Percentiles rank a stretch among this genome's conserved stretches.
Conservation (phyloP, 2,329 filamentous ascomycete genomes). For the Penicillium sp. region DNA sequence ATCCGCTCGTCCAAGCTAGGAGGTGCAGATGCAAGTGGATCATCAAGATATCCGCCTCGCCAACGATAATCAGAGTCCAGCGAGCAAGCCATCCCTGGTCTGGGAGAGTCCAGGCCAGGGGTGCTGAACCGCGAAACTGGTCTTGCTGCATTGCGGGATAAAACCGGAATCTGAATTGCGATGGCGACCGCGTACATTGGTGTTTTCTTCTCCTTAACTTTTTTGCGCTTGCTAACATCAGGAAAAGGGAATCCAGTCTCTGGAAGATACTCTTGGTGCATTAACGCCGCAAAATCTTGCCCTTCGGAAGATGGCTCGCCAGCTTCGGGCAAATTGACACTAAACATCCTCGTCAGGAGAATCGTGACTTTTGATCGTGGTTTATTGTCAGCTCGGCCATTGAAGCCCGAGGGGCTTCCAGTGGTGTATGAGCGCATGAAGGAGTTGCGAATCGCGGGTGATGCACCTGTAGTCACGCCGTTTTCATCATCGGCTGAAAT, state of each 20-base stretch:
- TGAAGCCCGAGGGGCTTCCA: conserved; percentile 38
- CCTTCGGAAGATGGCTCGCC: conserved; percentile 42
- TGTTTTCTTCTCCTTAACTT: conserved; percentile 58
- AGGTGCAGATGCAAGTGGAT: conserved; percentile 50
- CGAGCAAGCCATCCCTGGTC: conserved; percentile 44
- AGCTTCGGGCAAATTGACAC: conserved; percentile 58
- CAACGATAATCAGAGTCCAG: conserved; percentile 48
- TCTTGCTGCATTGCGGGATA: conserved; percentile 39
- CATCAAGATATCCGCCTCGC: conserved; percentile 43
- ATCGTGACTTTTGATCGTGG: conserved; percentile 56
- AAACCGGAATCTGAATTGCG: conserved; percentile 58
- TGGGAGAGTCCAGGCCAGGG: conserved; percentile 38
- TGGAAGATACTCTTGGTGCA: conserved; percentile 40
- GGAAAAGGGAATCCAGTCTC: conserved; percentile 45
- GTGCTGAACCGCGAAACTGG: conserved; percentile 43
- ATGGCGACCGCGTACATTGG: conserved; percentile 65
- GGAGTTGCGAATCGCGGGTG: conserved; percentile 38
- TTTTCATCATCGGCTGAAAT: conserved; percentile 50
- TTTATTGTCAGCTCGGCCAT: conserved; percentile 39
- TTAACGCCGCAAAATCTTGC: conserved; percentile 36
- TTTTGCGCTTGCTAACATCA: conserved; percentile 47
- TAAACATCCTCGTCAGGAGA: conserved; percentile 63
- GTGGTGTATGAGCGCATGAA: conserved; percentile 46
- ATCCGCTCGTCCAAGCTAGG: conserved; percentile 59
- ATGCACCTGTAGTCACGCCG: conserved; percentile 28